Evolutionary conservation across 2,329 filamentous ascomycete species (phyloP).

Genomic region (Verticillium tricorpus): DNA sequence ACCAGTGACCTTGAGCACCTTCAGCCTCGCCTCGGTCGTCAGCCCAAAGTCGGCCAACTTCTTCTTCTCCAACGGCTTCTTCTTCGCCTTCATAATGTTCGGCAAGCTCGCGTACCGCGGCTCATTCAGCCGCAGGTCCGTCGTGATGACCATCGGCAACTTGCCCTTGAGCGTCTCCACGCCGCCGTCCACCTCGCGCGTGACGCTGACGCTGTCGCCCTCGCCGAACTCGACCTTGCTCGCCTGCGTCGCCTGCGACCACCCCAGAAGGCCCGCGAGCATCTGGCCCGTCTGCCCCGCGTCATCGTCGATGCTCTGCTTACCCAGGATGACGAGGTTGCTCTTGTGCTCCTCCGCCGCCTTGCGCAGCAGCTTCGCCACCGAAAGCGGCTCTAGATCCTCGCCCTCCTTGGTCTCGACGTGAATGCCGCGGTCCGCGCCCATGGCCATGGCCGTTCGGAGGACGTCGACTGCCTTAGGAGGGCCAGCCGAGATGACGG

Average conservation of each 20-base stretch:
- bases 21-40: constrained; percentile 70
- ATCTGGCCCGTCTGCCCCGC: constrained; percentile 96
- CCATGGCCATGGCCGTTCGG: constrained; percentile 98
- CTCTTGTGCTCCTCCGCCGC: constrained; percentile 79
- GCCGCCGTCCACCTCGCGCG: constrained; percentile 91
- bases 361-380: constrained; percentile 82
- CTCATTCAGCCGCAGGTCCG: constrained; percentile 90
- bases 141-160: constrained; percentile 91
- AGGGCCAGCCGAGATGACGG: constrained; percentile 83
- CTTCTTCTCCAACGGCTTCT: constrained; percentile 97
- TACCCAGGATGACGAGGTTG: constrained; percentile 90
- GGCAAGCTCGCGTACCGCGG: constrained; percentile 91
- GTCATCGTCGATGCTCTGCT: constrained; percentile 98
- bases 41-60: constrained; percentile 77
- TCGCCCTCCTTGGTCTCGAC: constrained; percentile 73
- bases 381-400: constrained; percentile 80
- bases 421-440: constrained; percentile 86
- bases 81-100: constrained; percentile 99
- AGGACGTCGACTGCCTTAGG: constrained; percentile 83
- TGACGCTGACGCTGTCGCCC: constrained; percentile 69
- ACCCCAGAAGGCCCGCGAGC: constrained; percentile 86
- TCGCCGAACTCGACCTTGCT: constrained; percentile 74
- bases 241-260: constrained; percentile 94
- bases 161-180: constrained; percentile 82
- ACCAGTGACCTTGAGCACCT: constrained; percentile 86